Base-by-base conservation (phyloP, 108 stramenopile species). In the Cyclotella choctawhatcheeana region DNA sequence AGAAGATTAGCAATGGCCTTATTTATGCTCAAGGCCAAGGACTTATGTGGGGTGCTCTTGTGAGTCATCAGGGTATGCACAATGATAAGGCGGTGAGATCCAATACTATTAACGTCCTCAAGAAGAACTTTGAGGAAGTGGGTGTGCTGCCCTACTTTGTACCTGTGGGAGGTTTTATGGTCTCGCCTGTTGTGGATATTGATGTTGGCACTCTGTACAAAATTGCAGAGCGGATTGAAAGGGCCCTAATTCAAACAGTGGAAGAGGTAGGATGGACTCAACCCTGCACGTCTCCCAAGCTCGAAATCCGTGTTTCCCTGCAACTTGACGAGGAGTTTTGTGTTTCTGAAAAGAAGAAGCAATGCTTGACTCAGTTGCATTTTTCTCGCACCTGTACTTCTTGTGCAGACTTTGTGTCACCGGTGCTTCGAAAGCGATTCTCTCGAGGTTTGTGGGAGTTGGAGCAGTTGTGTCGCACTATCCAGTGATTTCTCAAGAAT, bases 151-250 rank as follows among this genome's bases (percentile, higher is more conserved):
- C 86, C 14, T 87, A 87, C 33, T 73, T 82, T 48, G 83, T 87
- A 22, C 86, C 86, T 18, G 79, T 69, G 0, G 86, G 86, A 29
- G 86, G 86, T 1, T 80, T 87, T 55, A 87, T 87, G 86, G 58
- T 87, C 1, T 82, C 83, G 12, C 86, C 86, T 8, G 31, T 69
- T 1, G 31, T 74, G 18, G 86, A 87, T 43, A 63, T 82, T 25
- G 84, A 85, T 40, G 67, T 81, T 13, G 80, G 44, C 2, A 81
- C 71, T 6, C 53, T 85, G 25, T 61, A 81, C 58, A 76, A 77
- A 37, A 81, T 85, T 14, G 79, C 59, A 1, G 71, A 72, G 21
- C 66, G 67, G n/a, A 71, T 85, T 10, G 80, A 77, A 34, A 56
- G 73, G 32, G 84, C 71, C 5, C 48, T 81, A 10, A 20, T 67